phyloP scores from a whole-genome alignment of 768 basidiomycete genomes.

The Podaxis sp. region DNA sequence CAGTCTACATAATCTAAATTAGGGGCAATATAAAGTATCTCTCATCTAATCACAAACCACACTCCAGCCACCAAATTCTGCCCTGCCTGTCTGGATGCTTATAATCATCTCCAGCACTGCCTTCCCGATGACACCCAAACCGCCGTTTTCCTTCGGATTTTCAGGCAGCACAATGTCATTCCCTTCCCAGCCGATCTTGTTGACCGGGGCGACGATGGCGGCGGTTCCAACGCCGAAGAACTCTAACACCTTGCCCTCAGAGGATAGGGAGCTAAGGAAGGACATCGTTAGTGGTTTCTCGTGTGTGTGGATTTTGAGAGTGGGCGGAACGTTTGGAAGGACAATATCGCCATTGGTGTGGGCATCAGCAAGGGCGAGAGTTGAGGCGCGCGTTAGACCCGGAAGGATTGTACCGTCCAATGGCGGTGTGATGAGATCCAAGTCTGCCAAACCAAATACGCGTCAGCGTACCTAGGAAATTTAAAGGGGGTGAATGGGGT shows the following conservation, averaged over 20 bases:
- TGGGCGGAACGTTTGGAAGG: constrained; percentile 41
- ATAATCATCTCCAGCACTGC: constrained; percentile 61
- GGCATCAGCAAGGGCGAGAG: constrained; percentile 60
- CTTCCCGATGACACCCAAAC: constrained; percentile 55
- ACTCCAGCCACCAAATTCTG: background rate
- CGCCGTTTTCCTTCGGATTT: constrained; percentile 31
- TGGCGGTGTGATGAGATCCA: constrained; percentile 81
- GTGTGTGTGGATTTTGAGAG: constrained; percentile 39
- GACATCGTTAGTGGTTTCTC: constrained; percentile 62
- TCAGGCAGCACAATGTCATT: constrained; percentile 50
- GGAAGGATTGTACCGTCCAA: constrained; percentile 88
- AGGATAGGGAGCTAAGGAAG: constrained; percentile 47
- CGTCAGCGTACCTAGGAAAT: background rate
- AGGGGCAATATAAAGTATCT: too few relatives aligned
- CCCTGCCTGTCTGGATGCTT: background rate
- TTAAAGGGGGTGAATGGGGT: background rate
- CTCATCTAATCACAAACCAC: background rate
- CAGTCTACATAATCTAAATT: too few relatives aligned
- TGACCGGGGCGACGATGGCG: constrained; percentile 63
- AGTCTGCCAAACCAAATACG: constrained; percentile 33
- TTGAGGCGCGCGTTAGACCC: constrained; percentile 85
- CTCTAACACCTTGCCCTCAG: constrained; percentile 63
- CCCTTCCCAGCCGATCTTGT: constrained; percentile 53
- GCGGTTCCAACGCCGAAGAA: constrained; percentile 81
- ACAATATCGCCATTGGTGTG: constrained; percentile 48